Evolutionary conservation across 139 green algal species (phyloP).

Genomic region (Coelastrella sp.): DNA sequence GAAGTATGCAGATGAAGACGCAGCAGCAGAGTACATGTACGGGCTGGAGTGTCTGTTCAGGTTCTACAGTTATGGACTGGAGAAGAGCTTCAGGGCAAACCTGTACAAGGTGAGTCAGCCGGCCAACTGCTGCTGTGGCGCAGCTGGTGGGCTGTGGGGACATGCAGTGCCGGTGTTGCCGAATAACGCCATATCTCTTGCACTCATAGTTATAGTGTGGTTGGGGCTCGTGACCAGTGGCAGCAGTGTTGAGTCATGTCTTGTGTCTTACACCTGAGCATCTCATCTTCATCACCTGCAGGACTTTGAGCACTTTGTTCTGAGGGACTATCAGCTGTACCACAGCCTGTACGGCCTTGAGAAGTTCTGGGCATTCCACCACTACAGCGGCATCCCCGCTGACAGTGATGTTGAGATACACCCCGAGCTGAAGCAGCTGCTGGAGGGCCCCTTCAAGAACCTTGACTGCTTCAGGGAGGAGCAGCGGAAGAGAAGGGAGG

Average conservation of each 20-base stretch:
- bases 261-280: neutral
- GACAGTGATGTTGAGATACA: slow-evolving; percentile 32
- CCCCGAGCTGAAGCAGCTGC: slow-evolving; percentile 76
- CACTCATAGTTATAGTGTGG: too few species aligned
- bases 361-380: slow-evolving; percentile 97
- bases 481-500: slow-evolving; percentile 25
- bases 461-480: slow-evolving; percentile 83
- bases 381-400: slow-evolving; percentile 88
- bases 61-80: slow-evolving; percentile 95
- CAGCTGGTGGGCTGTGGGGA: too few species aligned
- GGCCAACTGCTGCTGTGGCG: neutral
- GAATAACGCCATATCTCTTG: too few species aligned
- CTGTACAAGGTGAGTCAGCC: slow-evolving; percentile 74
- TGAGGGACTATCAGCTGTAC: slow-evolving; percentile 56
- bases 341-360: slow-evolving; percentile 96
- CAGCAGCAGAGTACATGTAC: slow-evolving; percentile 84
- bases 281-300: neutral
- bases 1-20: slow-evolving; percentile 55
- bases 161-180: too few species aligned
- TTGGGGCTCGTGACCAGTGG: too few species aligned
- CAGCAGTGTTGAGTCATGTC: neutral
- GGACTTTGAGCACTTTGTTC: slow-evolving; percentile 89
- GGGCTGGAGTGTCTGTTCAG: slow-evolving; percentile 98
- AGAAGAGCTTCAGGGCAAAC: slow-evolving; percentile 75
- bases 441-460: slow-evolving; percentile 75